Percentiles rank a stretch among this genome's conserved stretches.
Evolutionary conservation across 768 basidiomycete species (phyloP).

Genomic region (Rhodotorula graminis): DNA sequence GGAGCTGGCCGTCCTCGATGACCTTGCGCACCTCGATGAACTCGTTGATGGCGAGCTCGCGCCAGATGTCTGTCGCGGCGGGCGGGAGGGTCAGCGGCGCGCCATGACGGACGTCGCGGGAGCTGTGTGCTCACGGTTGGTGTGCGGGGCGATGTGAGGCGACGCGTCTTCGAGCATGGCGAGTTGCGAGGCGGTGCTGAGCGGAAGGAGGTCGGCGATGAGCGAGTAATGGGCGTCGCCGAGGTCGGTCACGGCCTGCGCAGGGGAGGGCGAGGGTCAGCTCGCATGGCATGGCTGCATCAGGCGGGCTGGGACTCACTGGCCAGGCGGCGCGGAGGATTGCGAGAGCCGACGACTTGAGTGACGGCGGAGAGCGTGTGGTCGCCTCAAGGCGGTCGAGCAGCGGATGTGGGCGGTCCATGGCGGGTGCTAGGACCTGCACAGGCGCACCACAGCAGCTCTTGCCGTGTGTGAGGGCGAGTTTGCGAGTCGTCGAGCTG

Average conservation of each 20-base stretch:
- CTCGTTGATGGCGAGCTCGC: constrained; percentile 21
- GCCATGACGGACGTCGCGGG: no score
- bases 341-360: neutral
- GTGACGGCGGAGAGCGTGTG: neutral
- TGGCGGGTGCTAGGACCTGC: no score
- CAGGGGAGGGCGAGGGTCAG: no score
- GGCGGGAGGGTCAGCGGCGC: neutral
- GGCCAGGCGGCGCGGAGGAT: neutral
- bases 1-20: constrained; percentile 21
- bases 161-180: constrained; percentile 15
- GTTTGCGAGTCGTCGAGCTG: no score
- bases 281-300: neutral
- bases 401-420: neutral
- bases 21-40: constrained; percentile 25
- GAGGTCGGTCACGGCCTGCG: constrained; percentile 20
- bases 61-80: constrained; percentile 15
- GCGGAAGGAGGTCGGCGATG: neutral
- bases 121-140: constrained; percentile 24
- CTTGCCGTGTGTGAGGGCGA: neutral
- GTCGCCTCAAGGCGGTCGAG: constrained; percentile 1
- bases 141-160: constrained; percentile 9
- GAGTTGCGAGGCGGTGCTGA: constrained; percentile 15
- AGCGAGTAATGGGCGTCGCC: constrained; percentile 21
- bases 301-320: neutral
- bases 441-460: neutral